Conservation (phyloP, 2,329 filamentous ascomycete genomes). For the Cylindrodendrum hubeiense region DNA sequence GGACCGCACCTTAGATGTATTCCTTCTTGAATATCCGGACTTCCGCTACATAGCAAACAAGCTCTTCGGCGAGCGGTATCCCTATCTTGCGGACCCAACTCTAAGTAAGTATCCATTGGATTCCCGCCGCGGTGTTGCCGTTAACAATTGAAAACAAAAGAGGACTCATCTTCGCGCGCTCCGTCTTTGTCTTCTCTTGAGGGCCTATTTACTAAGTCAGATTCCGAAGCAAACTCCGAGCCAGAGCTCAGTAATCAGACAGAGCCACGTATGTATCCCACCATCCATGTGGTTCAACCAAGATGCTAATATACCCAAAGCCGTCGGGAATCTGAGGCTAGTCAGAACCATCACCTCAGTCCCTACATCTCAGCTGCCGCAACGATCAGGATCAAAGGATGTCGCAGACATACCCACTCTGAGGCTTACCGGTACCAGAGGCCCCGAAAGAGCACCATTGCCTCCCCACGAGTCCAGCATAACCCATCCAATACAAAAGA, state of each 20-base stretch:
- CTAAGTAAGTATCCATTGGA: neutral
- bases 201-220: neutral
- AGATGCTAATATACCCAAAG: neutral
- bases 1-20: slow-evolving; percentile 32
- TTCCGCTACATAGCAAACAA: slow-evolving; percentile 26
- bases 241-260: neutral
- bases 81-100: neutral
- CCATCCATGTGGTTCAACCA: neutral
- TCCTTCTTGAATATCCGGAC: slow-evolving; percentile 29
- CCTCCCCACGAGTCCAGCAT: neutral
- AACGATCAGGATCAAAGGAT: neutral
- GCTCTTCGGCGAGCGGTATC: slow-evolving; percentile 39
- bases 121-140: neutral
- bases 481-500: neutral
- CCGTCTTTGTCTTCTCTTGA: neutral
- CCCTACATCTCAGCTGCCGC: neutral
- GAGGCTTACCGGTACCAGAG: neutral
- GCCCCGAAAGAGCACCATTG: neutral
- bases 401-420: neutral
- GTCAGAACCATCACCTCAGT: neutral
- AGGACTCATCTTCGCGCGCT: too few species aligned
- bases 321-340: slow-evolving; percentile 4
- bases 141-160: neutral
- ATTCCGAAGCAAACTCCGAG: neutral
- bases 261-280: neutral